Evolutionary conservation across 2,329 filamentous ascomycete species (phyloP), one percentile per base, ranked within the genome.

Genomic region (Orbilia quercus): DNA sequence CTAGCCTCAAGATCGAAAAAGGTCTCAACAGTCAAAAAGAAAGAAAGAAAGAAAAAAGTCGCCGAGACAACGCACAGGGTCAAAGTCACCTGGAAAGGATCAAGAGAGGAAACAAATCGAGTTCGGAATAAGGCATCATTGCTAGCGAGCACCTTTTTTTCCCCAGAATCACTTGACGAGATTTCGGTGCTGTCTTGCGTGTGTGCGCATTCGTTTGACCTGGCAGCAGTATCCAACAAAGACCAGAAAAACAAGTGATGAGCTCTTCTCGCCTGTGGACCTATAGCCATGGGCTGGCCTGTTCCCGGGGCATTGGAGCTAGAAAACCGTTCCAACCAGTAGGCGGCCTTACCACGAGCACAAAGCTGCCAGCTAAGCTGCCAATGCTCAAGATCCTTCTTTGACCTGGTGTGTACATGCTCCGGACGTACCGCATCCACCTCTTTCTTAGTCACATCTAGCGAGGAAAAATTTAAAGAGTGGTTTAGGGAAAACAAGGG

Each of bases 341-440:
- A 65, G 55, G 69, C 69, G 53, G 62, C 53, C 53, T 62, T 50
- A 73, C 51, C 69, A 73, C 28, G 47, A 73, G 53, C 69, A 71
- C 69, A 60, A 42, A 57, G 67, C 58, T 63, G 57, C 62, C 69
- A 65, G 59, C 51, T 76, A 75, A 74, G 64, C 75, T 54, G 63
- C 65, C 75, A 70, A 70, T 75, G 65, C 38, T 14, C 54, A 18
- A 45, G 28, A 63, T 62, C 53, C 48, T 66, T 69, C 70, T 62
- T 58, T 58, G 44, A 65, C 67, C 53, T 64, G 16, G 42, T n/a
- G 58, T 58, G 53, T 72, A 64, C 67, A 50, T 58, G 51, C 44
- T 53, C 65, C 55, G 40, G 54, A 62, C 58, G 48, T 63, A 70
- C 55, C 65, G 42, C 44, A 48, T 60, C 44, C 42, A 55, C 23